phyloP scores from a whole-genome alignment of 2,329 filamentous ascomycete species.

The Cryphonectria nitschkei region DNA sequence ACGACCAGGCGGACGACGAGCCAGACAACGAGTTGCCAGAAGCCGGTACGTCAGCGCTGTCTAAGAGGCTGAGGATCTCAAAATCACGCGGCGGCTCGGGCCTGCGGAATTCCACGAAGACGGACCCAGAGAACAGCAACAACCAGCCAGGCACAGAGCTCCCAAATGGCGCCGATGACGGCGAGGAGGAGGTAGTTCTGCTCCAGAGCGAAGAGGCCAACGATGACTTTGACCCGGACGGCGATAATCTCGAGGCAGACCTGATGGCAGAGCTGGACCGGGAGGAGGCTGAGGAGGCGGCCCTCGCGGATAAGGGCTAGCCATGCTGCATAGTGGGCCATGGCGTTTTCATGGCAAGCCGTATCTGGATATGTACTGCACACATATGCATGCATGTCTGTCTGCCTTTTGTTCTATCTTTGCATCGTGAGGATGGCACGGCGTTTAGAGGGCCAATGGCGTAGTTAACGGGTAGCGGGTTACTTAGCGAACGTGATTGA shows the following conservation, averaged over 20 bases:
- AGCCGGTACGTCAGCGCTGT: conserved; percentile 39
- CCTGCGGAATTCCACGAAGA: conserved; percentile 43
- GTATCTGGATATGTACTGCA: neutral
- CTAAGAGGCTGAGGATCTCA: conserved; percentile 56
- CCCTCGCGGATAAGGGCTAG: conserved; percentile 30
- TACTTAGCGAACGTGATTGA: neutral
- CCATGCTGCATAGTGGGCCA: neutral
- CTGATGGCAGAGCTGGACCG: conserved; percentile 63
- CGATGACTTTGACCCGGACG: conserved; percentile 32
- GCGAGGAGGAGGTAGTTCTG: conserved; percentile 43
- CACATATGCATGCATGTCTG: neutral
- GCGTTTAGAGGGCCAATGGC: neutral
- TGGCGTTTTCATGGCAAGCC: neutral
- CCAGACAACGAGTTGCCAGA: conserved; percentile 30
- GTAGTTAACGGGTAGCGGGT: neutral
- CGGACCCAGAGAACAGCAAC: neutral
- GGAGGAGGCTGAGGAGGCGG: conserved; percentile 39
- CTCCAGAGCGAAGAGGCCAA: conserved; percentile 30
- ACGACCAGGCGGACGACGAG: conserved; percentile 33
- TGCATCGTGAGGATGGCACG: neutral
- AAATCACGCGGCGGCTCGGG: conserved; percentile 50
- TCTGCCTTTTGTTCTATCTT: neutral
- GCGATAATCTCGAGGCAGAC: conserved; percentile 65
- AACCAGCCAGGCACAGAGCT: neutral
- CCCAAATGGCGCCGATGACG: conserved; percentile 9